Percentiles rank a stretch among this genome's conserved stretches.
These are phyloP conservation scores for Rhodotorula glutinis DNA, from an alignment of 1,284 basidiomycete species.

Conservation along the genomic window DNA sequence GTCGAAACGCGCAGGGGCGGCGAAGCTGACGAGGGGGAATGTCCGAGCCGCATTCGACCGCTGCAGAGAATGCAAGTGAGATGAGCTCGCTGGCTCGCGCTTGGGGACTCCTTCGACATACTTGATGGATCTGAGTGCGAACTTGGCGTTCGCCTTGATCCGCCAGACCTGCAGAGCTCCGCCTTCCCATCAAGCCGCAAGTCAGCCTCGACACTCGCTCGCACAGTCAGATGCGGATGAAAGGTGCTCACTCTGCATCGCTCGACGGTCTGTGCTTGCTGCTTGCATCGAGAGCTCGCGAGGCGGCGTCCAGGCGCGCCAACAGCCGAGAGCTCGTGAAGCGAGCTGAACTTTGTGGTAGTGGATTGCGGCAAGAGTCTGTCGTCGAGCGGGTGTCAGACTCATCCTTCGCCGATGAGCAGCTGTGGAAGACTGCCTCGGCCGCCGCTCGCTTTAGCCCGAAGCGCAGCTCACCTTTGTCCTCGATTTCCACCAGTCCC, in stretches of 20 bases:
- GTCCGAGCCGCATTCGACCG: neutral
- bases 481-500: slow-evolving; percentile 12
- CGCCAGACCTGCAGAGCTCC: slow-evolving; percentile 27
- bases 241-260: slow-evolving; percentile 7
- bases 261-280: neutral
- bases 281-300: neutral
- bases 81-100: neutral
- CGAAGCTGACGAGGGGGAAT: neutral
- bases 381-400: neutral
- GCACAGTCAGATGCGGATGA: no score
- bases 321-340: neutral
- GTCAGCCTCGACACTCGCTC: neutral
- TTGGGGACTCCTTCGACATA: neutral
- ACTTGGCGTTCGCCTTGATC: slow-evolving; percentile 18
- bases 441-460: no score
- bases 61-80: neutral
- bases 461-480: slow-evolving; percentile 17
- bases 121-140: slow-evolving; percentile 6
- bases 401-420: no score
- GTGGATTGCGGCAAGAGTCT: slow-evolving; percentile 22
- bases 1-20: neutral
- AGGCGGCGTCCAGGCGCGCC: slow-evolving; percentile 19
- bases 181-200: neutral
- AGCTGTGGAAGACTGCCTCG: neutral
- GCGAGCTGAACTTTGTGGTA: slow-evolving; percentile 7